A percentile compares a stretch with the other conserved stretches of the same genome.
These are phyloP conservation scores for Nothophytophthora sp. DNA, from an alignment of 352 stramenopile genomes.

Conservation along the genomic window DNA sequence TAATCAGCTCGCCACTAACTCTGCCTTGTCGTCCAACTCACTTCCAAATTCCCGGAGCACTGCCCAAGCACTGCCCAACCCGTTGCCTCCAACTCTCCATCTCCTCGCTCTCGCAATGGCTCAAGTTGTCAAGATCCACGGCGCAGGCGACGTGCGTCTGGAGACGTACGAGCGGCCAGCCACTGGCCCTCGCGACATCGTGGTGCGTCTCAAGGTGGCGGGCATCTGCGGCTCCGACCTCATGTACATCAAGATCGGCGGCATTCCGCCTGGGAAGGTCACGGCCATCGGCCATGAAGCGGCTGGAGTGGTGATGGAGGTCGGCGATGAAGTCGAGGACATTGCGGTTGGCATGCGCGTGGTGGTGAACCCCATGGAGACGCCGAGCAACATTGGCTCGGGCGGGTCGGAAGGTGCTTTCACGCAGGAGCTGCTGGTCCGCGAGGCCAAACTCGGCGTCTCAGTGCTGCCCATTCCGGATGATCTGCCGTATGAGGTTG, in stretches of 20 bases:
- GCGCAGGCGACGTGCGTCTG: constrained; percentile 21
- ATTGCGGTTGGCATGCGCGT: constrained; percentile 24
- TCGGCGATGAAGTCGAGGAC: constrained; percentile 19
- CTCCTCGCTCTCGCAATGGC: constrained; percentile 3
- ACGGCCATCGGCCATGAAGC: constrained; percentile 25
- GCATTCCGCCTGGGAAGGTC: constrained; percentile 20
- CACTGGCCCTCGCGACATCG: constrained; percentile 17
- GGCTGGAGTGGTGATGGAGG: constrained; percentile 21
- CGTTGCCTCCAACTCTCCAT: constrained; percentile 1
- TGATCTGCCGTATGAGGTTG: constrained; percentile 18
- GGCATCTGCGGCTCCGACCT: constrained; percentile 29
- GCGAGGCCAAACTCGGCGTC: constrained; percentile 17
- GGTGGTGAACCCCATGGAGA: constrained; percentile 27
- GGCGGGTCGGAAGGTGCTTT: constrained; percentile 20
- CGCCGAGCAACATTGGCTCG: constrained; percentile 25
- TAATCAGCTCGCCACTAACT: no score
- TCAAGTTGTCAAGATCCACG: constrained; percentile 25
- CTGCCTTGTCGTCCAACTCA: no score
- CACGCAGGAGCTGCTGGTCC: constrained; percentile 22
- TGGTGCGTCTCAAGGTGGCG: constrained; percentile 24
- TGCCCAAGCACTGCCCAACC: no score
- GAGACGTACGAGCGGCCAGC: constrained; percentile 23
- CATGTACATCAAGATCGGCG: constrained; percentile 25
- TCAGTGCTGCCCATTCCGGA: constrained; percentile 28
- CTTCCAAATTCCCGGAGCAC: constrained; percentile 12